Percentiles rank a stretch among this genome's conserved stretches.
These are phyloP conservation scores for Eucalyptus cloeziana DNA, from an alignment of 345 rosid genomes.

Conservation along the genomic window DNA sequence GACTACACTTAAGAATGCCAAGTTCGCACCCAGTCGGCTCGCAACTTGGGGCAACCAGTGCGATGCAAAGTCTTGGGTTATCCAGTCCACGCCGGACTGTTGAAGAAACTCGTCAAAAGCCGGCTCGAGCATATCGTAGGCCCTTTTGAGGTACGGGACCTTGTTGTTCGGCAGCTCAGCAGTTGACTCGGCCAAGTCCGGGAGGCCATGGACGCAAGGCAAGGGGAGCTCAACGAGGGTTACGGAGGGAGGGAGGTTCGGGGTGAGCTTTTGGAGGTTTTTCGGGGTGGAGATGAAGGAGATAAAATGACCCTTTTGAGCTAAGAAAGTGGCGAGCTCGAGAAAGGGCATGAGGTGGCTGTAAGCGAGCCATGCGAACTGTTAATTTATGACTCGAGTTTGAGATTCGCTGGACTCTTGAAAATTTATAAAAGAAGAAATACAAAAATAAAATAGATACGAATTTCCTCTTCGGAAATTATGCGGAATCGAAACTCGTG, in stretches of 20 bases:
- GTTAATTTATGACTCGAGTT: no score
- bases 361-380: not conserved
- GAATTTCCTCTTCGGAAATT: no score
- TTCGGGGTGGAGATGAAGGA: not conserved
- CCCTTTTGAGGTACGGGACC: conserved; percentile 17
- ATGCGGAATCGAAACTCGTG: no score
- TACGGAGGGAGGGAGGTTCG: not conserved
- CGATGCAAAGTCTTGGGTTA: no score
- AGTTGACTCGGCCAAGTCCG: conserved; percentile 18
- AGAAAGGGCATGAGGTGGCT: not conserved
- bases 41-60: no score
- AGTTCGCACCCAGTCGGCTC: no score
- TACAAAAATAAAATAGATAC: no score
- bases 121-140: conserved; percentile 11
- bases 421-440: no score
- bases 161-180: conserved; percentile 10
- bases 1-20: no score
- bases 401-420: no score
- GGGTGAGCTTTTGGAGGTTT: not conserved
- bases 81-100: no score
- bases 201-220: conserved; percentile 11
- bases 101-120: conserved; percentile 9
- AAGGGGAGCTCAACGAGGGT: conserved; percentile 8
- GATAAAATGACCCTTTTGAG: not conserved
- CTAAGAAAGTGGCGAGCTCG: not conserved